Evolutionary conservation across 192 early-diverging fungal genomes (phyloP), one percentile per base, ranked within the genome.

Genomic region (Oehlia diaphana): DNA sequence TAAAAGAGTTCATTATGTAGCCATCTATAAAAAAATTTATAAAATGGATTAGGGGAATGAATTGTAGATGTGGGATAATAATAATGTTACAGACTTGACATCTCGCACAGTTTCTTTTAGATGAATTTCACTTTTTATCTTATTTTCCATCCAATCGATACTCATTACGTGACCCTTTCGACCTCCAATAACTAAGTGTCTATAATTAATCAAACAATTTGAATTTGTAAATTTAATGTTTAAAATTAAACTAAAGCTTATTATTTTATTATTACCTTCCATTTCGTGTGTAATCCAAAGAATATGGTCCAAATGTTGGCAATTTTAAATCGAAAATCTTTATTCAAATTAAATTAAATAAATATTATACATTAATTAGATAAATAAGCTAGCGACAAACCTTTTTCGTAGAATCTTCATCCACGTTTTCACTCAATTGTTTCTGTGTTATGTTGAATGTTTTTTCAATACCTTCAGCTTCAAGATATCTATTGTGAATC

Each of bases 1-100:
- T 97, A 95, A 87, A 97, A 81, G 26, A 88, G 95, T 86, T 97
- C 92, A 85, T 99, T 96, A 80, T 99, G 97, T 63, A 99, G 92
- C 96, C 96, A 99, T 42, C 88, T 91, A 74, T 79, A 31, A 71
- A 33, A 13, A 31, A 50, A 39, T 63, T 5, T 67, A 82, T 14
- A 49, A 37, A 47, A 19, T 72, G 10, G 39, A 13, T 49, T 21
- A 74, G 10, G 0, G 47, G 5, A 44, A 21, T 44, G 10, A 39
- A 72, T 47, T 63, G 3, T 42, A 31, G 49, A 31, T n/a, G 6
- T n/a, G 50, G 2, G 3, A 33, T 12, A 19, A 14, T 21, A 37
- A 61, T 74, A 78, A 72, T 26, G n/a, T 19, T 13, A 88, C 87
- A 70, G 86, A 92, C 89, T 81, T 87, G 26, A 96, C 96, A 87